Evolutionary conservation across 495 filamentous ascomycete species (phyloP).

Genomic region (Evansstolkia leycettana): DNA sequence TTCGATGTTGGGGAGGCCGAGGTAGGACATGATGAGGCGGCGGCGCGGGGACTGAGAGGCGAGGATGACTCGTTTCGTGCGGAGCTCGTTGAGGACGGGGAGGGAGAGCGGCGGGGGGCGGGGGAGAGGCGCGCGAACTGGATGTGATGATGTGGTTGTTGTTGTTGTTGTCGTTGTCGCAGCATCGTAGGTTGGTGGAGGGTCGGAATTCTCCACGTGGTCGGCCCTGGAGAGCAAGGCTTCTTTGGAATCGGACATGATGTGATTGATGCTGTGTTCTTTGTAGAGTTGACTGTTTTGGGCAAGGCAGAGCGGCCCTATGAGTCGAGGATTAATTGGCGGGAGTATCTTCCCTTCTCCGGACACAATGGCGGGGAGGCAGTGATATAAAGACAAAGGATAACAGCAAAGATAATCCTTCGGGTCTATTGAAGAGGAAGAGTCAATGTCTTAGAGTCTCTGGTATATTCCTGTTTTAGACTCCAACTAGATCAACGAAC

Average conservation of each 20-base stretch:
- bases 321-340: too few species aligned
- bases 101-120: slow-evolving; percentile 59
- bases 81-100: slow-evolving; percentile 60
- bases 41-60: slow-evolving; percentile 80
- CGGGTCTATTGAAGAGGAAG: too few species aligned
- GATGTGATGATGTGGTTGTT: slow-evolving; percentile 6
- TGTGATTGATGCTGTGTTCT: slow-evolving; percentile 4
- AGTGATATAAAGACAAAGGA: too few species aligned
- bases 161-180: slow-evolving; percentile 3
- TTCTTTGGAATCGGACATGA: slow-evolving; percentile 25
- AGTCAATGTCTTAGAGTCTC: too few species aligned
- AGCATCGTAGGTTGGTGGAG: slow-evolving; percentile 26
- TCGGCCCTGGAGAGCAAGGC: slow-evolving; percentile 15
- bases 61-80: slow-evolving; percentile 66
- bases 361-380: too few species aligned
- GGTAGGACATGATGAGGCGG: slow-evolving; percentile 58
- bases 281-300: too few species aligned
- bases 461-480: too few species aligned
- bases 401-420: too few species aligned
- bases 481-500: too few species aligned
- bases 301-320: too few species aligned
- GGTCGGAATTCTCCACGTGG: slow-evolving; percentile 10
- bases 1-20: slow-evolving; percentile 69
- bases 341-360: too few species aligned
- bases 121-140: slow-evolving; percentile 18